Base-by-base conservation (phyloP, 805 yeast species). In the Starmerella kuoi region DNA sequence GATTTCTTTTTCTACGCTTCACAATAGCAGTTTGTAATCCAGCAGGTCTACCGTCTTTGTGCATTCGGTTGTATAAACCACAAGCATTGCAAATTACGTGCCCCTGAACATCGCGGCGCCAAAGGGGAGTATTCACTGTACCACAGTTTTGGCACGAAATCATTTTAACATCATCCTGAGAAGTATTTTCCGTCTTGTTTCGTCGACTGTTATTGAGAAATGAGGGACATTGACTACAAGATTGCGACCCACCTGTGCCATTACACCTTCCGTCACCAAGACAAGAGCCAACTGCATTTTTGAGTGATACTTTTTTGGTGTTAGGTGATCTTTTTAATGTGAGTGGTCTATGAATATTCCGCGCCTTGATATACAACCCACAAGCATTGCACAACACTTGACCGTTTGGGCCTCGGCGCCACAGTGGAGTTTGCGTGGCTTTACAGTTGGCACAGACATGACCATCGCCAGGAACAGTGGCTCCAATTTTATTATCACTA, bases 351-450 rank as follows among this genome's bases (percentile, higher is more conserved):
- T 75, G 73, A 18, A 76, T 65, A 51, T 76, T 68, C 47, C 81
- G 53, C n/a, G 70, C 74, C 41, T 76, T 68, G 30, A 70, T 64
- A 51, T 76, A 88, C 42, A 88, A 67, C 0, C 98, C 98, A 65
- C 98, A 88, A 0, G 98, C 98, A 60, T 88, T 88, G 65, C 98
- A 88, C 42, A 88, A 67, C 0, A 93, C 88, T 56, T 85, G 79
- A 1, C 95, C 96, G 45, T 80, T 80, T 0, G 94, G 87, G 43
- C 88, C 86, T 41, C 96, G 68, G 53, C 98, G 70, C 98, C 98
- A 88, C 14, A 91, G 65, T 0, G 98, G 97, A 0, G 98, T 88
- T 22, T 87, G 79, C 41, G 77, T 76, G 0, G 96, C 86, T 52
- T 85, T 83, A 61, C 98, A 88, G 62, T 88, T 88, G 15, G 88